A percentile compares a stretch with the other conserved stretches of the same genome.
Evolutionary conservation across 2,329 filamentous ascomycete species (phyloP).

Genomic region (Thielaviopsis populi): DNA sequence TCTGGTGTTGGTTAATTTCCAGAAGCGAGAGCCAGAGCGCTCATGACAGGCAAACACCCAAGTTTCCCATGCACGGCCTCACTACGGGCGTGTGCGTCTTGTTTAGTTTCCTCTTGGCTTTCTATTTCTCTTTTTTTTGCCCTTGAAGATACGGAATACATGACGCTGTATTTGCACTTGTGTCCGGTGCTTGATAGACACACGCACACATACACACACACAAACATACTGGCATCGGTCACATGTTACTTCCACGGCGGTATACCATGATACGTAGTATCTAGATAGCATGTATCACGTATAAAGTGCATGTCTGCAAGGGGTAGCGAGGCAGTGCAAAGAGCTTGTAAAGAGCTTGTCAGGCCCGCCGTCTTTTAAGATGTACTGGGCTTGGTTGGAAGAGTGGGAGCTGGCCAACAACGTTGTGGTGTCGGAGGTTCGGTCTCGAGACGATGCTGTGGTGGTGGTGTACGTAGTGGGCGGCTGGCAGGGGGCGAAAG

Average conservation of each 20-base stretch:
- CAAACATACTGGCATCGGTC: background rate
- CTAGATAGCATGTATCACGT: background rate
- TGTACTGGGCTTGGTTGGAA: background rate
- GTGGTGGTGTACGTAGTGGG: background rate
- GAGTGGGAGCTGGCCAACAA: background rate
- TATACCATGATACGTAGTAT: background rate
- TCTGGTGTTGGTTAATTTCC: too few relatives aligned
- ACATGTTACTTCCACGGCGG: background rate
- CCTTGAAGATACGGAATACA: background rate
- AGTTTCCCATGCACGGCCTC: background rate
- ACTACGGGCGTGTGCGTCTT: background rate
- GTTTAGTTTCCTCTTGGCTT: background rate
- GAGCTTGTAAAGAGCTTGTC: background rate
- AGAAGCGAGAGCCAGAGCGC: background rate
- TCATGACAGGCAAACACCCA: background rate
- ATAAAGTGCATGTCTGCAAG: background rate
- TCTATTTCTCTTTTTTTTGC: background rate
- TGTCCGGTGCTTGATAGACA: too few relatives aligned
- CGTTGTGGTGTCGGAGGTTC: background rate
- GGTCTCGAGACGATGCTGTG: background rate
- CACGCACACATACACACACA: too few relatives aligned
- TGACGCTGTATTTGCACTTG: too few relatives aligned
- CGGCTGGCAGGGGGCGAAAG: too few relatives aligned
- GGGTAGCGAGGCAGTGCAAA: background rate
- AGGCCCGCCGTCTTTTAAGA: background rate